Base-by-base conservation (phyloP, 495 filamentous ascomycete genomes). In the Chaetomium fimeti region DNA sequence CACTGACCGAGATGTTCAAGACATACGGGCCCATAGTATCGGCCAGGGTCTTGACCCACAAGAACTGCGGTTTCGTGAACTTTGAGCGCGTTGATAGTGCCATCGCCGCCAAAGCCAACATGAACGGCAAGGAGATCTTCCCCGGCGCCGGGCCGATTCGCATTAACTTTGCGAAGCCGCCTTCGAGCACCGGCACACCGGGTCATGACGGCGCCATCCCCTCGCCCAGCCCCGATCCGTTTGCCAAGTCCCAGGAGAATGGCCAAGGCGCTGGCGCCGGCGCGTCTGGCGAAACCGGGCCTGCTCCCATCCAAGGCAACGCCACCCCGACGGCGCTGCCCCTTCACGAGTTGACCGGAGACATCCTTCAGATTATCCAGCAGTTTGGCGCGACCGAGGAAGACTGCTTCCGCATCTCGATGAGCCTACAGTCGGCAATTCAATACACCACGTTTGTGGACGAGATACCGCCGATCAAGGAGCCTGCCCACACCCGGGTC, bases 61-160 rank as follows among this genome's bases (percentile, higher is more conserved):
- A 98, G 85, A 98, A 96, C 72, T 98, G 94, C 74, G 94, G 94
- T 7, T 98, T 98, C 69, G 92, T 98, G 72, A 98, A 98, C 75
- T 98, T 96, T 69, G 91, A 97, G 77, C 86, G 84, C 67, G 74
- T 92, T 27, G 91, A 96, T 38, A 95, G 91, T 71, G 95, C 94
- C 53, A 89, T 96, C 32, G 85, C 90, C 60, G 95, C 94, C 5
- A 95, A 91, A 71, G 86, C 85, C 22, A 81, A 87, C 71, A 87
- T 96, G 73, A 97, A 97, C 70, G 92, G 92, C 65, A 97, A 96
- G 77, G 94, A 98, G 74, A 96, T 98, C 55, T 98, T 98, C 79
- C 95, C 94, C 9, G 95, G 94, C 52, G 93, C 92, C 62, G 94
- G 95, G 18, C 92, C 94, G 15, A 90, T 97, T 49, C 82, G 93